A percentile compares a stretch with the other conserved stretches of the same genome.
Conservation (phyloP, 179 eudicot genomes). For the Beta lomatogona region DNA sequence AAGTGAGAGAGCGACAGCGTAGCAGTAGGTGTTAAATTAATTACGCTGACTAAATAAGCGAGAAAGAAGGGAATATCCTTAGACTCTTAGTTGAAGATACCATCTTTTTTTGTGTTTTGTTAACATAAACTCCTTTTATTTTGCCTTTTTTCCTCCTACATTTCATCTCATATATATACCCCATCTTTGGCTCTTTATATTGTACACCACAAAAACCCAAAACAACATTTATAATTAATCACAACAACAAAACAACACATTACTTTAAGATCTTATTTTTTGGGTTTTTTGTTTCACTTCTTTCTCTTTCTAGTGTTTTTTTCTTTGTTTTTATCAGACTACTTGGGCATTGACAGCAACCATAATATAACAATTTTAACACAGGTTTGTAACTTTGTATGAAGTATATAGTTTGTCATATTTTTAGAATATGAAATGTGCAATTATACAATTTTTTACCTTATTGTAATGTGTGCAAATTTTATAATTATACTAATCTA, state of each 20-base stretch:
- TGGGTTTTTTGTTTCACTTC: not conserved
- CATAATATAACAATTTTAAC: not conserved
- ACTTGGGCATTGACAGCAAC: not conserved
- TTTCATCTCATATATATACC: slow-evolving; percentile 3
- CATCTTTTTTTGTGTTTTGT: not conserved
- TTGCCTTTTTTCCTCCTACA: not conserved
- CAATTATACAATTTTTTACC: not conserved
- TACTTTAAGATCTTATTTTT: not conserved
- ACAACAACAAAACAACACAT: not conserved
- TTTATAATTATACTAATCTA: not conserved
- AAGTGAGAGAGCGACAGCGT: not conserved
- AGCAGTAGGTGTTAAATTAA: not conserved
- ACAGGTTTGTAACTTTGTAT: not conserved
- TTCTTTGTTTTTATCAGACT: not conserved
- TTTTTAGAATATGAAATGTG: not conserved
- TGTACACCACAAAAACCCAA: not conserved
- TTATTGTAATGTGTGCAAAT: not conserved
- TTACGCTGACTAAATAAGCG: not conserved
- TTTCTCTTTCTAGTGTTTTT: not conserved
- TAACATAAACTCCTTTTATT: not conserved
- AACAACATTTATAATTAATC: not conserved
- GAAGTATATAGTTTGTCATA: not conserved
- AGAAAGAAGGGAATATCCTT: slow-evolving; percentile 26
- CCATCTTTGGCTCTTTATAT: not conserved
- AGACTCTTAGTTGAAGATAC: slow-evolving; percentile 8